These are phyloP conservation scores for Ophiorrhiza pumila DNA, from an alignment of 257 asterid species.

Conservation along the genomic window DNA sequence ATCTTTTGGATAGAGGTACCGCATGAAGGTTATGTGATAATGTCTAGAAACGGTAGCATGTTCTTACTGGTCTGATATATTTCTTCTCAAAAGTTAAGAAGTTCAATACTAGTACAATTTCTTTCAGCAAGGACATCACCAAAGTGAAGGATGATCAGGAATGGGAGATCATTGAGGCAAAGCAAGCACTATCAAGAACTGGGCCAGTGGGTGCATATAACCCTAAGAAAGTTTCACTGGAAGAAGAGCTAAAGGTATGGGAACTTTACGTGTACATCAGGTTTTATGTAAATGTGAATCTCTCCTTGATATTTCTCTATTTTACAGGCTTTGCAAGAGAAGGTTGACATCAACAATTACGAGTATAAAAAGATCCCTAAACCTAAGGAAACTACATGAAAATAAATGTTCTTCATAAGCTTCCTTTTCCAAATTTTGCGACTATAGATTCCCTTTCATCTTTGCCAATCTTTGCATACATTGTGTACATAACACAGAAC, in stretches of 20 bases:
- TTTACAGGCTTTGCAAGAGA: conserved; percentile 66
- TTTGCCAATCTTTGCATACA: not conserved
- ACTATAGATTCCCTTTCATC: conserved; percentile 3
- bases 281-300: not conserved
- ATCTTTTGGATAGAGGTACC: not conserved
- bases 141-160: conserved; percentile 86
- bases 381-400: conserved; percentile 51
- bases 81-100: not conserved
- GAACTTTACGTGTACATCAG: conserved; percentile 8
- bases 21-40: not conserved
- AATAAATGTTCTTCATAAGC: conserved; percentile 16
- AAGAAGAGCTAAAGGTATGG: conserved; percentile 83
- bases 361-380: conserved; percentile 89
- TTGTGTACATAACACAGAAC: not conserved
- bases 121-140: conserved; percentile 86
- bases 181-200: conserved; percentile 73
- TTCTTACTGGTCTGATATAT: not conserved
- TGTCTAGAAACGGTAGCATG: not conserved
- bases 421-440: conserved; percentile 7
- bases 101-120: conserved; percentile 11
- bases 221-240: conserved; percentile 70
- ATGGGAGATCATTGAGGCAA: conserved; percentile 90
- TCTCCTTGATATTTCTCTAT: conserved; percentile 2
- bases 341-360: conserved; percentile 70
- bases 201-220: conserved; percentile 79